These are phyloP conservation scores for Corylus americana DNA, from an alignment of 306 rosid species.

Conservation along the genomic window DNA sequence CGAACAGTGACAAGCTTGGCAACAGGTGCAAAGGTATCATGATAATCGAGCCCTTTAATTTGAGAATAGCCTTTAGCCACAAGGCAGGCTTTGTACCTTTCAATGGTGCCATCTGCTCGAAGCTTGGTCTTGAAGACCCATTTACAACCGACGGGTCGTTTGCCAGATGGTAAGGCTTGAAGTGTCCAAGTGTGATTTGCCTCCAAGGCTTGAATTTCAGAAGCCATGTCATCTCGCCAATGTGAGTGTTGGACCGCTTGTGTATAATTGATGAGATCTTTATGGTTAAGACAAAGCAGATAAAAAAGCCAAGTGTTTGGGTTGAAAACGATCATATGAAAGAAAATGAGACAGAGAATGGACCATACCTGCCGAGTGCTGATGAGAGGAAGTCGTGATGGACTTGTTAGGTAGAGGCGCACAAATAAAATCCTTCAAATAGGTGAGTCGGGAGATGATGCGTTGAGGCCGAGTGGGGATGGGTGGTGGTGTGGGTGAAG, in stretches of 20 bases:
- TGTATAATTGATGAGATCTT: background rate
- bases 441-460: background rate
- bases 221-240: background rate
- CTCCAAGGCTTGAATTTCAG: background rate
- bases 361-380: background rate
- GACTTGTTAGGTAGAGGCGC: too few species aligned
- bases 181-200: background rate
- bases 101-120: background rate
- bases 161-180: background rate
- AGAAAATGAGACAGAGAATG: too few species aligned
- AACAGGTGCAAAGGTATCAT: background rate
- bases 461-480: background rate
- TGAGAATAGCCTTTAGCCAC: background rate
- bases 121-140: background rate
- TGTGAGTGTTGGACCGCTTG: background rate
- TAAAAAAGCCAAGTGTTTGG: too few species aligned
- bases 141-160: background rate
- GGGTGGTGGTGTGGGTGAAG: background rate
- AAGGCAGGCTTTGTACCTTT: background rate
- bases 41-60: background rate
- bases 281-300: background rate
- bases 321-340: background rate
- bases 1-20: background rate
- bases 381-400: background rate
- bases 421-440: too few species aligned